Conservation (phyloP, 768 basidiomycete species). For the Saitozyma podzolica region DNA sequence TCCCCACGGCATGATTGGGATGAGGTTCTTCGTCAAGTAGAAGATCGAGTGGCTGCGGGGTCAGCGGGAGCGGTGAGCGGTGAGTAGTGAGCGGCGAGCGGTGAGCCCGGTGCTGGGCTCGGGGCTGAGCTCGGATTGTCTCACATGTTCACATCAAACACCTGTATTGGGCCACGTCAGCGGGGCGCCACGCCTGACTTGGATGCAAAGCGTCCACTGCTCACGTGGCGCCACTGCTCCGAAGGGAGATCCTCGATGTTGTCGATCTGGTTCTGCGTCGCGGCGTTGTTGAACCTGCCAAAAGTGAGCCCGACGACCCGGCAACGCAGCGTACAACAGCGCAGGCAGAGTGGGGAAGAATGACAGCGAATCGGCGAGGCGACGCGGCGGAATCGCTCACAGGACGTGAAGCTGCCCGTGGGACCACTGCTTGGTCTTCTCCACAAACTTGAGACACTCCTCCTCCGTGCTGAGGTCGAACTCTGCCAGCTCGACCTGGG, state of each 20-base stretch:
- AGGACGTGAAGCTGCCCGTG: conserved; percentile 53
- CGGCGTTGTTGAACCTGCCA: conserved; percentile 56
- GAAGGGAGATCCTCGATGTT: conserved; percentile 53
- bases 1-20: conserved; percentile 56
- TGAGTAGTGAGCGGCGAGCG: background rate
- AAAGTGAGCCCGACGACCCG: background rate
- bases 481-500: conserved; percentile 53
- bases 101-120: background rate
- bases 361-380: conserved; percentile 1
- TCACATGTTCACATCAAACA: conserved; percentile 36
- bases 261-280: conserved; percentile 55
- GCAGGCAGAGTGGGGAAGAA: background rate
- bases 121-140: background rate
- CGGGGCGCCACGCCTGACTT: conserved; percentile 1
- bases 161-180: background rate
- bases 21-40: conserved; percentile 58
- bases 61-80: background rate
- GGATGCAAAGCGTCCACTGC: conserved; percentile 46
- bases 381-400: conserved; percentile 32
- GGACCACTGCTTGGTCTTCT: conserved; percentile 54
- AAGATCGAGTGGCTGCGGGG: conserved; percentile 50
- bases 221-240: conserved; percentile 57
- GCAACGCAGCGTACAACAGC: background rate
- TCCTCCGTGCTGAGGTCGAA: conserved; percentile 56
- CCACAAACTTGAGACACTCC: conserved; percentile 54